phyloP scores from a whole-genome alignment of 306 rosid genomes.

The Fagus sylvatica region DNA sequence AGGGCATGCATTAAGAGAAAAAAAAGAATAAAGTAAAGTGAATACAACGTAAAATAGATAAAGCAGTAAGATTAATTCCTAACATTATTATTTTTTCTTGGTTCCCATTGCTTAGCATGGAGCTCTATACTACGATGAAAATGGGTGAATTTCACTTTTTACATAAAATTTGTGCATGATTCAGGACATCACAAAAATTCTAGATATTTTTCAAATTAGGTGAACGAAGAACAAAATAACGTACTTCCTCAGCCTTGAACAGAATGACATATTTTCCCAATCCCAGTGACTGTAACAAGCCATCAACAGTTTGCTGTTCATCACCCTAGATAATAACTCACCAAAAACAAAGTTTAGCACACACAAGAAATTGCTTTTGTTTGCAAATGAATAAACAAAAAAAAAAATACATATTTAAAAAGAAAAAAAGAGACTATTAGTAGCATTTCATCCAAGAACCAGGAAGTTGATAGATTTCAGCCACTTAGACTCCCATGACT shows the following conservation, averaged over 20 bases:
- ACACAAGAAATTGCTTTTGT: not conserved
- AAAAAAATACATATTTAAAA: not conserved
- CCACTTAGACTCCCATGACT: not conserved
- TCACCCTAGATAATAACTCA: conserved; percentile 51
- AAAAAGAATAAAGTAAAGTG: too few relatives aligned
- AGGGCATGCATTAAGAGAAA: too few relatives aligned
- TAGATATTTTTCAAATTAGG: conserved; percentile 17
- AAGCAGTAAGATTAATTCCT: too few relatives aligned
- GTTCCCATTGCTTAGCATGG: too few relatives aligned
- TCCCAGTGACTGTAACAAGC: conserved; percentile 73
- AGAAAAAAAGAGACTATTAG: not conserved
- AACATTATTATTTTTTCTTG: too few relatives aligned
- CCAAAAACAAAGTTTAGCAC: conserved; percentile 8
- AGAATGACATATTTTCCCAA: conserved; percentile 78
- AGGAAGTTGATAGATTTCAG: not conserved
- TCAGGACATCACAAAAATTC: conserved; percentile 9
- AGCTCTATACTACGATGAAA: too few relatives aligned
- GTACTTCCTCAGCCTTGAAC: conserved; percentile 96
- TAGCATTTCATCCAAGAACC: not conserved
- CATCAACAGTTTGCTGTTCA: conserved; percentile 76
- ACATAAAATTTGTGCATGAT: not conserved
- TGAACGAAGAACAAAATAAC: conserved; percentile 31
- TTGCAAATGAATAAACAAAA: not conserved
- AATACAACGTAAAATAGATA: too few relatives aligned
- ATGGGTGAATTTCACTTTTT: too few relatives aligned